Evolutionary conservation across 495 filamentous ascomycete genomes (phyloP).

Genomic region (Geopyxis carbonaria): DNA sequence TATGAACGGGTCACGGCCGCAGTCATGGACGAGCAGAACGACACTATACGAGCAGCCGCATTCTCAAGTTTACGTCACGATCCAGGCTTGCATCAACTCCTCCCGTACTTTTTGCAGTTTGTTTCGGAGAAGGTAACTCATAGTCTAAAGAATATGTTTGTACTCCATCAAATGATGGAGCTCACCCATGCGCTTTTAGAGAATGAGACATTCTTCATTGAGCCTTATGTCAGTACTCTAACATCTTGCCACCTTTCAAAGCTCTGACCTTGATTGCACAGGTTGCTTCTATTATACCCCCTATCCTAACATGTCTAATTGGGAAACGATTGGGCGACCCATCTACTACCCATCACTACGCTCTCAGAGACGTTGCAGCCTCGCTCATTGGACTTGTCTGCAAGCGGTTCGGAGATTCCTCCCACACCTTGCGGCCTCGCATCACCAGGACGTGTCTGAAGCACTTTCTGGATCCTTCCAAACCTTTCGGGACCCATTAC

Average conservation of each 20-base stretch:
- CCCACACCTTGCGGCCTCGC: slow-evolving; percentile 62
- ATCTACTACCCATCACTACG: slow-evolving; percentile 45
- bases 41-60: slow-evolving; percentile 64
- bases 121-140: slow-evolving; percentile 90
- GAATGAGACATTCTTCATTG: slow-evolving; percentile 66
- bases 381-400: slow-evolving; percentile 57
- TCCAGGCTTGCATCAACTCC: slow-evolving; percentile 80
- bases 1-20: slow-evolving; percentile 84
- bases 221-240: slow-evolving; percentile 92
- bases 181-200: slow-evolving; percentile 65
- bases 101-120: slow-evolving; percentile 91
- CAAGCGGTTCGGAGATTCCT: slow-evolving; percentile 54
- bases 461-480: slow-evolving; percentile 66
- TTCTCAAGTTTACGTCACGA: slow-evolving; percentile 67
- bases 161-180: slow-evolving; percentile 77
- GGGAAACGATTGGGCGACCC: slow-evolving; percentile 60
- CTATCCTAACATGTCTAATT: slow-evolving; percentile 78
- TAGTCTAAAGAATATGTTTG: slow-evolving; percentile 65
- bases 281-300: slow-evolving; percentile 65
- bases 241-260: too few relatives aligned
- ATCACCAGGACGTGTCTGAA: slow-evolving; percentile 85
- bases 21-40: slow-evolving; percentile 64
- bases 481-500: slow-evolving; percentile 65
- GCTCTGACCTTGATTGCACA: too few relatives aligned
- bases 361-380: slow-evolving; percentile 68